phyloP scores from a whole-genome alignment of 176 grass and related monocot genomes.

The Oryza coarctata region DNA sequence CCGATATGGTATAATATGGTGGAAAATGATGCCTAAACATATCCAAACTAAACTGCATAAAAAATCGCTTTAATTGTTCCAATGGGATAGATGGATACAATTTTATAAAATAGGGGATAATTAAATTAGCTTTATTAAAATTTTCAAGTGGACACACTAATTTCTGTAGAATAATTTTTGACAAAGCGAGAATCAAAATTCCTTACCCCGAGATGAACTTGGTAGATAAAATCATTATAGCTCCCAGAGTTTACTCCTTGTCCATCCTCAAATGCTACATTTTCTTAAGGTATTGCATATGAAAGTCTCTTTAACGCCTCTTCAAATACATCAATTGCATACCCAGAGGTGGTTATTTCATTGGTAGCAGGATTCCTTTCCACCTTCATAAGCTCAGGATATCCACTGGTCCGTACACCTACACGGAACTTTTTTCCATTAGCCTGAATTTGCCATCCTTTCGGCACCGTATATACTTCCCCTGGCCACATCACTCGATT shows the following conservation, averaged over 20 bases:
- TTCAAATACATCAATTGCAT: constrained; percentile 51
- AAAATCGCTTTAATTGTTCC: too few relatives aligned
- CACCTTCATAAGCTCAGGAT: constrained; percentile 42
- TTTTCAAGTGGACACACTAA: neutral
- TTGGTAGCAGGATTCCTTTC: constrained; percentile 43
- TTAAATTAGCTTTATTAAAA: neutral
- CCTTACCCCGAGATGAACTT: constrained; percentile 42
- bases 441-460: constrained; percentile 45
- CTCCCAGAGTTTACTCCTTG: constrained; percentile 2
- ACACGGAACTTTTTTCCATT: constrained; percentile 40
- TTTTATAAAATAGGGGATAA: neutral
- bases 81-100: too few relatives aligned
- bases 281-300: constrained; percentile 49
- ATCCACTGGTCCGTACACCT: constrained; percentile 42
- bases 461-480: constrained; percentile 31
- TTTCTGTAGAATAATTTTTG: neutral
- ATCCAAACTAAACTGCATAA: too few relatives aligned
- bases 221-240: constrained; percentile 48
- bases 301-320: constrained; percentile 31
- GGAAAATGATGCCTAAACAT: too few relatives aligned
- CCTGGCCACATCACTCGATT: constrained; percentile 51
- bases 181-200: neutral
- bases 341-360: constrained; percentile 28
- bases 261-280: constrained; percentile 30
- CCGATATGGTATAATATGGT: too few relatives aligned